Conservation (phyloP, 805 yeast species). For the Candida schatavii region DNA sequence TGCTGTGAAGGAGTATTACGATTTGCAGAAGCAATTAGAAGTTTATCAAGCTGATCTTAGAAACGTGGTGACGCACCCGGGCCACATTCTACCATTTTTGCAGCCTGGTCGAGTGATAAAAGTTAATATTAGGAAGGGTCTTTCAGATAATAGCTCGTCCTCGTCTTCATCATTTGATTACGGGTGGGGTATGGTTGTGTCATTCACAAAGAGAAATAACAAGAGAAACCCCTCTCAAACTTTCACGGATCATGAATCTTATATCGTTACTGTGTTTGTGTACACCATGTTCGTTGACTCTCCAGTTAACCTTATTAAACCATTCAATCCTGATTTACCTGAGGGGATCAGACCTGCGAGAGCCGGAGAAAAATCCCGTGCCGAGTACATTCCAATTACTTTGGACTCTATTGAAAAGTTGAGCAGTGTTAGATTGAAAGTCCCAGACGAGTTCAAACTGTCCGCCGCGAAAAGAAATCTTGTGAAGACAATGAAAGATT, state of each 20-base stretch:
- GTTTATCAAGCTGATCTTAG: conserved; percentile 72
- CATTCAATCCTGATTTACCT: conserved; percentile 73
- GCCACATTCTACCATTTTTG: conserved; percentile 75
- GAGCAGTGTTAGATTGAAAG: conserved; percentile 74
- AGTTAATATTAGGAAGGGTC: conserved; percentile 43
- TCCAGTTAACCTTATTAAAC: conserved; percentile 77
- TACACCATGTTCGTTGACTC: conserved; percentile 76
- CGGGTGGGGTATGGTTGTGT: conserved; percentile 95
- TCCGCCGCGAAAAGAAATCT: conserved; percentile 56
- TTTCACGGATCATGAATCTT: conserved; percentile 84
- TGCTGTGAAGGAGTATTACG: conserved; percentile 77
- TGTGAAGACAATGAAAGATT: conserved; percentile 75
- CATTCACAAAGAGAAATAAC: conserved; percentile 65
- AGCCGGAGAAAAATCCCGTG: conserved; percentile 65
- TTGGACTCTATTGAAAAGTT: conserved; percentile 70
- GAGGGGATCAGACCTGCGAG: conserved; percentile 86
- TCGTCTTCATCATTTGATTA: conserved; percentile 64
- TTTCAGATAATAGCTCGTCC: conserved; percentile 33
- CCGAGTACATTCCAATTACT: conserved; percentile 83
- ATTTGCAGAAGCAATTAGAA: conserved; percentile 67
- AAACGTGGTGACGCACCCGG: conserved; percentile 87
- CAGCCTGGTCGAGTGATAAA: conserved; percentile 86
- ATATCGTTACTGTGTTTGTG: conserved; percentile 81
- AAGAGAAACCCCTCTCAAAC: conserved; percentile 56
- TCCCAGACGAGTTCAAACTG: conserved; percentile 72